Evolutionary conservation across 2,329 filamentous ascomycete species (phyloP), one percentile per base, ranked within the genome.

Genomic region (Dothideomycetidae sp.): DNA sequence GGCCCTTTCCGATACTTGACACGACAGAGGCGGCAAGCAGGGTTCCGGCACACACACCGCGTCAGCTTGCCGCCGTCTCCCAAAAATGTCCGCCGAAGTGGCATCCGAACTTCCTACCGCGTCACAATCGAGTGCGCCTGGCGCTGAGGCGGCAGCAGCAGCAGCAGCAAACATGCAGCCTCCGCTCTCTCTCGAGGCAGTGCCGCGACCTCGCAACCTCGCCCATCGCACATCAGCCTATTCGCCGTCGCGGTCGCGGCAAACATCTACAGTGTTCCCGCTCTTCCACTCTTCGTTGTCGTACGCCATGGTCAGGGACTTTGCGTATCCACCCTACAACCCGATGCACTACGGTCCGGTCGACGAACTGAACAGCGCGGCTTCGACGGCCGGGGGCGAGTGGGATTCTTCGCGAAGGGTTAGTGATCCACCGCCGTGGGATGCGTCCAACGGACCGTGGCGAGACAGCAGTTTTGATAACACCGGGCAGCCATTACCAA

Each of bases 281-380:
- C 66, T 80, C 50, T 90, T 84, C 58, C 79, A 84, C 50, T 90
- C 85, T 41, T 93, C 77, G 54, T 71, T 94, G 12, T 61, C 81
- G 5, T 94, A 94, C 57, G 77, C 85, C n/a, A 68, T 83, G 31
- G 86, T 98, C 46, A 80, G 90, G 52, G 90, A 98, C 66, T 98
- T 96, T 62, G 90, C 90, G 48, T 98, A 96, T 56, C 75, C 83
- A 19, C 56, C 72, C 16, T 69, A 71, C 39, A 82, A 96, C 57
- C 85, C 83, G 30, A 69, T 94, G 58, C 90, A 96, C 64, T 93
- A 93, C 66, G 90, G 90, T 1, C 81, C 88, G n/a, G 78, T 83
- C 11, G 78, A 79, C 26, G 79, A 85, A 48, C 67, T 74, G 28
- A 19, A 17, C 31, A 40, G 35, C 14, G 35, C 21, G 23, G 33